Percentiles rank a stretch among this genome's conserved stretches.
Evolutionary conservation across 2,329 filamentous ascomycete genomes (phyloP).

Genomic region (Colletotrichum scovillei): DNA sequence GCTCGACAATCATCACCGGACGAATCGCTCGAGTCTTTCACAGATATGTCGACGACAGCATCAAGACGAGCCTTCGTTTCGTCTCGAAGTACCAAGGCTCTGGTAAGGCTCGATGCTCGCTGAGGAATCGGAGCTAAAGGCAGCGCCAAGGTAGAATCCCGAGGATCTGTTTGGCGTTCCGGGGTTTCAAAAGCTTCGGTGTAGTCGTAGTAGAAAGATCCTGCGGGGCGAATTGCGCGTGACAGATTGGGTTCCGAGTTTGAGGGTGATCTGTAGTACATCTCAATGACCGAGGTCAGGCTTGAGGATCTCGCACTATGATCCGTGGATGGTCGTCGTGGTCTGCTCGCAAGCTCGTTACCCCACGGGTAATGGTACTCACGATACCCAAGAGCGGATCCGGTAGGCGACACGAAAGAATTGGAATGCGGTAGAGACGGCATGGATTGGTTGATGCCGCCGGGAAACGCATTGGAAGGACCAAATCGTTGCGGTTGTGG

Average conservation of each 20-base stretch:
- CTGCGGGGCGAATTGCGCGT: conserved; percentile 43
- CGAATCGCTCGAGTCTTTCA: conserved; percentile 34
- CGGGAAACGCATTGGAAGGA: conserved; percentile 52
- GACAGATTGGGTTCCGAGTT: conserved; percentile 39
- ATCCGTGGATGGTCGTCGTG: conserved; percentile 50
- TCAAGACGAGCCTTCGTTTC: conserved; percentile 37
- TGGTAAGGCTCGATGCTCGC: conserved; percentile 39
- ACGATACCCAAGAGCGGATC: conserved; percentile 37
- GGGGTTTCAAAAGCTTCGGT: conserved; percentile 60
- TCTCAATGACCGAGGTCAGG: conserved; percentile 61
- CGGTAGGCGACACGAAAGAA: conserved; percentile 25
- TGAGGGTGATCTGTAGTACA: conserved; percentile 51
- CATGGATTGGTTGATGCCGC: conserved; percentile 54
- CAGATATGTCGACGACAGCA: conserved; percentile 32
- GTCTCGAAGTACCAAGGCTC: conserved; percentile 42
- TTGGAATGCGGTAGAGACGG: conserved; percentile 47
- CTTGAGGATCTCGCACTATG: conserved; percentile 57
- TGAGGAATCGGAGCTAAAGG: conserved; percentile 47
- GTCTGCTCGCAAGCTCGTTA: conserved; percentile 44
- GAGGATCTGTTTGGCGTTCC: conserved; percentile 21
- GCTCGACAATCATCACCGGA: conserved; percentile 15
- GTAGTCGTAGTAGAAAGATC: conserved; percentile 64
- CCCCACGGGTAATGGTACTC: conserved; percentile 31
- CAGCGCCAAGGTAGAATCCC: conserved; percentile 16
- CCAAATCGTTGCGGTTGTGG: conserved; percentile 48